phyloP scores from a whole-genome alignment of 345 rosid species.

The Theobroma cacao region DNA sequence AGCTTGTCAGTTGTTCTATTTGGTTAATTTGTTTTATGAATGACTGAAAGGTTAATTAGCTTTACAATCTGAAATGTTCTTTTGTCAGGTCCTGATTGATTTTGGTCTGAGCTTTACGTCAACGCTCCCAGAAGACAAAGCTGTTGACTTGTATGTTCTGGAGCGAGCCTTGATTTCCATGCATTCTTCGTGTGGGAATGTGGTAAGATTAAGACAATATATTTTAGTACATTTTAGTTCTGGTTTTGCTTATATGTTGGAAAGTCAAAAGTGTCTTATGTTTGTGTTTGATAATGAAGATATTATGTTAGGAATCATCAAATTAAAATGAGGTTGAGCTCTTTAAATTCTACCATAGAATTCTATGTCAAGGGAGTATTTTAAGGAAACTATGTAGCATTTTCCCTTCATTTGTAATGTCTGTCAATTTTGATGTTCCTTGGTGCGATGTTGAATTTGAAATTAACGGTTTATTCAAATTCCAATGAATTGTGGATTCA shows the following conservation, averaged over 20 bases:
- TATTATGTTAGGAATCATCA: not conserved
- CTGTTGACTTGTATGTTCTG: slow-evolving; percentile 92
- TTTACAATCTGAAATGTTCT: not conserved
- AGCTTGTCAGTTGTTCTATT: slow-evolving; percentile 48
- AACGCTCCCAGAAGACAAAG: slow-evolving; percentile 91
- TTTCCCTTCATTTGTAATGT: not conserved
- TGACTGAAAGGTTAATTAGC: not conserved
- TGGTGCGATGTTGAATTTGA: not conserved
- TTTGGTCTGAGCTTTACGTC: slow-evolving; percentile 95
- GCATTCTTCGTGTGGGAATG: slow-evolving; percentile 98
- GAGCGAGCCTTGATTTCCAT: slow-evolving; percentile 90
- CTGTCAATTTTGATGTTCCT: not conserved
- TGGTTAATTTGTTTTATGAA: too few relatives aligned
- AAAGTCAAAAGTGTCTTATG: not conserved
- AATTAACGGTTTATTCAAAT: not conserved
- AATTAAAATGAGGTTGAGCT: not conserved
- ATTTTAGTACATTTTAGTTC: not conserved
- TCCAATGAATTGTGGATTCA: not conserved
- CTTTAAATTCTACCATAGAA: too few relatives aligned
- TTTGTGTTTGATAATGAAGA: not conserved
- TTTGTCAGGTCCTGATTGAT: slow-evolving; percentile 75
- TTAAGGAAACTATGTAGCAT: not conserved
- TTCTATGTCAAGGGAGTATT: not conserved
- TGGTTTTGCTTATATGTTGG: not conserved
- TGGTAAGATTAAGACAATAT: slow-evolving; percentile 46